phyloP scores from a whole-genome alignment of 768 basidiomycete genomes.

The Mycena latifolia region DNA sequence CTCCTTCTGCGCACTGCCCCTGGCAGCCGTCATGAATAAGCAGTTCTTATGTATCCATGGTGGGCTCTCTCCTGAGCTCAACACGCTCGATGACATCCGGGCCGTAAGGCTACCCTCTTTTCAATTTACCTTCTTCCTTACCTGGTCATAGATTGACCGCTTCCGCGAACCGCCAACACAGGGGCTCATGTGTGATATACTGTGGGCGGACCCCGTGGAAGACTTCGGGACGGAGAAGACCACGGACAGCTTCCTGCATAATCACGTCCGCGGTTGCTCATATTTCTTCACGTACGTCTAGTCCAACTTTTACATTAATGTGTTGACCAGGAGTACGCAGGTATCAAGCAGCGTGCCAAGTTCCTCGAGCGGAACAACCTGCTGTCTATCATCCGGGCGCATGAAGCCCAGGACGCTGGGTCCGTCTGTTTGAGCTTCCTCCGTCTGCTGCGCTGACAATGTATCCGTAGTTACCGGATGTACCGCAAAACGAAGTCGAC shows the following conservation, averaged over 20 bases:
- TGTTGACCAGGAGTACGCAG: conserved; percentile 61
- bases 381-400: conserved; percentile 96
- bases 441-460: conserved; percentile 4
- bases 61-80: conserved; percentile 94
- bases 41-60: conserved; percentile 99
- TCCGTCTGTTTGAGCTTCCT: conserved; percentile 49
- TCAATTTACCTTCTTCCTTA: background rate
- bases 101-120: conserved; percentile 60
- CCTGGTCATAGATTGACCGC: conserved; percentile 82
- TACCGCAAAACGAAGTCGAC: conserved; percentile 98
- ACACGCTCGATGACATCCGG: conserved; percentile 95
- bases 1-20: conserved; percentile 93
- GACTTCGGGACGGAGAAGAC: conserved; percentile 97
- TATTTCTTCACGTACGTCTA: conserved; percentile 83
- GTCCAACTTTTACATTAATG: no score
- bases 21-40: conserved; percentile 99
- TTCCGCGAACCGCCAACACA: conserved; percentile 98
- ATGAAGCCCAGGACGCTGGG: conserved; percentile 99
- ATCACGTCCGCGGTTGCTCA: conserved; percentile 96
- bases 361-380: conserved; percentile 98
- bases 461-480: conserved; percentile 85
- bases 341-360: conserved; percentile 95
- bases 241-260: conserved; percentile 91
- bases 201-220: conserved; percentile 98
- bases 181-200: conserved; percentile 98